Base-by-base conservation (phyloP, 352 stramenopile species). In the Labyrinthula sp. region DNA sequence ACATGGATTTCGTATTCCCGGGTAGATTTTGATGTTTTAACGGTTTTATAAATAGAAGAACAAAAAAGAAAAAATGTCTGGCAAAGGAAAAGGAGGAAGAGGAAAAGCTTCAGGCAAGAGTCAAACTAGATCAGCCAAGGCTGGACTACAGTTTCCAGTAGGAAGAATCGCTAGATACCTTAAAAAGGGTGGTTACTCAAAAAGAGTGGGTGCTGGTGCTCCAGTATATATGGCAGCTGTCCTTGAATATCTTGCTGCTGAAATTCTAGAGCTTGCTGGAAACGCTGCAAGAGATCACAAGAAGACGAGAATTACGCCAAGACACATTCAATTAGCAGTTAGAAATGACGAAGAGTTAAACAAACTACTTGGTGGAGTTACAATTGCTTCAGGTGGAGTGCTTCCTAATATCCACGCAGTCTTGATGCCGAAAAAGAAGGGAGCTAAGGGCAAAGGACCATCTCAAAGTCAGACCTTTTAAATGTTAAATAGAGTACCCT, bases 261-360 rank as follows among this genome's bases (percentile, higher is more conserved):
- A 89, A 58, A 82, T 93, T 52, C 64, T 85, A 30, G 77, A 89
- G 52, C 61, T 89, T 21, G 81, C 81, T 12, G 81, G 79, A 18
- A 85, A 92, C 58, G 78, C 78, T 55, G 80, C 77, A 22, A 66
- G 77, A 49, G 73, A 91, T 59, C 83, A 89, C 73, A 94, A 95
- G 73, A 94, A 94, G 74, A 75, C 66, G 40, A 72, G 82, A 62
- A 93, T 94, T 59, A 79, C 92, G 34, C 82, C 83, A 18, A 76
- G 82, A 46, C 82, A 94, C 72, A 88, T 94, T 46, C 83, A 90
- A 67, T 69, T 93, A 43, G 80, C 82, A 25, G 73, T 93, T 2
- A 80, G 79, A 57, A 89, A 87, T 49, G 81, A 94, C 59, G 82
- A 93, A 63, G 82, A 93, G 65, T 63, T 93, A 54, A 93, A 93